A percentile compares a stretch with the other conserved stretches of the same genome.
phyloP scores from a whole-genome alignment of 1,284 basidiomycete genomes.

The Xerocomus minutiporus region DNA sequence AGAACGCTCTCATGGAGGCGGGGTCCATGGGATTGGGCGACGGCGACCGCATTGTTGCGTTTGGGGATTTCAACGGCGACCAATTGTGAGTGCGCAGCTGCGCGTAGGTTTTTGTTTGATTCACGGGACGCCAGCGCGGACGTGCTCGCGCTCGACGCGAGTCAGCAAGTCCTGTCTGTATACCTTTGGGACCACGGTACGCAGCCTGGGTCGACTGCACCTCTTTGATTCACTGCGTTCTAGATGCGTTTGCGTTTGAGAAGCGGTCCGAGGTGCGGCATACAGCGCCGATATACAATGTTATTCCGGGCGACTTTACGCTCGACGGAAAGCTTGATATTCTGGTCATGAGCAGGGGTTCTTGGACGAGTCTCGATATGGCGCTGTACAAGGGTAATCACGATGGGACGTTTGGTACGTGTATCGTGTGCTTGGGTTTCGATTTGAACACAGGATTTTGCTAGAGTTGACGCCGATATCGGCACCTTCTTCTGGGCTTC shows the following conservation, averaged over 20 bases:
- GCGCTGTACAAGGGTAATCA: slow-evolving; percentile 62
- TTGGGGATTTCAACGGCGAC: slow-evolving; percentile 94
- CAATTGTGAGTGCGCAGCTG: slow-evolving; percentile 67
- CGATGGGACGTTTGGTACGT: slow-evolving; percentile 66
- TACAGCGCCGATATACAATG: slow-evolving; percentile 59
- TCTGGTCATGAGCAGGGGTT: slow-evolving; percentile 74
- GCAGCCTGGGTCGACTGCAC: not conserved
- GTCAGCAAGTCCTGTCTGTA: slow-evolving; percentile 70
- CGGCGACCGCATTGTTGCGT: slow-evolving; percentile 76
- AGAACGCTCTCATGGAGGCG: slow-evolving; percentile 78
- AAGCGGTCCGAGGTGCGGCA: slow-evolving; percentile 56
- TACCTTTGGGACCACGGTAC: slow-evolving; percentile 84
- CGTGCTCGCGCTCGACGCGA: slow-evolving; percentile 67
- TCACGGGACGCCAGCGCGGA: slow-evolving; percentile 58
- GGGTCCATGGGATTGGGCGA: slow-evolving; percentile 75
- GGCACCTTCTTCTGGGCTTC: slow-evolving; percentile 59
- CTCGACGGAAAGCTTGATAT: slow-evolving; percentile 89
- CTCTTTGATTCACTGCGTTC: not conserved
- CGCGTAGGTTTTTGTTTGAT: slow-evolving; percentile 1
- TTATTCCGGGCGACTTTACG: slow-evolving; percentile 90
- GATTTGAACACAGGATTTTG: not conserved
- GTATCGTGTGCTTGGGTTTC: not conserved
- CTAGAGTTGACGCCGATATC: slow-evolving; percentile 39
- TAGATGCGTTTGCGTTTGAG: slow-evolving; percentile 61
- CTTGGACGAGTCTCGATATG: slow-evolving; percentile 54